These are phyloP conservation scores for Dictyostelium brefeldianum DNA, from an alignment of 78 protist genomes.

Conservation along the genomic window DNA sequence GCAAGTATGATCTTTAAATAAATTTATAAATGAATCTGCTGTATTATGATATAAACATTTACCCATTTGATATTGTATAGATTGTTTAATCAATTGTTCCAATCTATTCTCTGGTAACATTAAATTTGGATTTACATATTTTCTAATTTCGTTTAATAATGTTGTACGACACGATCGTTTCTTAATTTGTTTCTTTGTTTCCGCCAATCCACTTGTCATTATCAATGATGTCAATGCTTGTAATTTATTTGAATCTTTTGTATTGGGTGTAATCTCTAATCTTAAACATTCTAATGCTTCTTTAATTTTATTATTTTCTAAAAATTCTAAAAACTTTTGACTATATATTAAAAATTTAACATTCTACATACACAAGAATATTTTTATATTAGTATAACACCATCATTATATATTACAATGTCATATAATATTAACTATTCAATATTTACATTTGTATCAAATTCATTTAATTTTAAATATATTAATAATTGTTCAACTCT, in stretches of 20 bases:
- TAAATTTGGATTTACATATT: conserved; percentile 74
- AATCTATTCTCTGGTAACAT: conserved; percentile 87
- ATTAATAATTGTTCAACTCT: conserved; percentile 47
- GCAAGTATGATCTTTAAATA: conserved; percentile 84
- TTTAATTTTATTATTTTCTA: conserved; percentile 53
- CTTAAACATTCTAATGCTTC: conserved; percentile 81
- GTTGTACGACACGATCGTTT: conserved; percentile 33
- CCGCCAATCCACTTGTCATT: conserved; percentile 18
- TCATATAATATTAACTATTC: not conserved
- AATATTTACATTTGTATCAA: conserved; percentile 1
- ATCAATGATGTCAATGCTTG: conserved; percentile 76
- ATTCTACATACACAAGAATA: conserved; percentile 1
- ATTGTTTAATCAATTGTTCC: conserved; percentile 84
- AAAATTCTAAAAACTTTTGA: conserved; percentile 84
- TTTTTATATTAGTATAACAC: not conserved
- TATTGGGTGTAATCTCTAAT: conserved; percentile 62
- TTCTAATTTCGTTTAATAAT: conserved; percentile 71
- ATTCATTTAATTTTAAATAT: conserved; percentile 39
- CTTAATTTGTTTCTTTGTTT: conserved; percentile 5
- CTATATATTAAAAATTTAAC: conserved; percentile 63
- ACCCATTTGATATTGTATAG: conserved; percentile 65
- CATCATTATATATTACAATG: not conserved
- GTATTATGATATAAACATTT: conserved; percentile 86
- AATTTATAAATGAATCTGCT: conserved; percentile 14
- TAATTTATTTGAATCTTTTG: conserved; percentile 23